These are phyloP conservation scores for Kluyveromyces wickerhamii DNA, from an alignment of 805 yeast species.

Conservation along the genomic window DNA sequence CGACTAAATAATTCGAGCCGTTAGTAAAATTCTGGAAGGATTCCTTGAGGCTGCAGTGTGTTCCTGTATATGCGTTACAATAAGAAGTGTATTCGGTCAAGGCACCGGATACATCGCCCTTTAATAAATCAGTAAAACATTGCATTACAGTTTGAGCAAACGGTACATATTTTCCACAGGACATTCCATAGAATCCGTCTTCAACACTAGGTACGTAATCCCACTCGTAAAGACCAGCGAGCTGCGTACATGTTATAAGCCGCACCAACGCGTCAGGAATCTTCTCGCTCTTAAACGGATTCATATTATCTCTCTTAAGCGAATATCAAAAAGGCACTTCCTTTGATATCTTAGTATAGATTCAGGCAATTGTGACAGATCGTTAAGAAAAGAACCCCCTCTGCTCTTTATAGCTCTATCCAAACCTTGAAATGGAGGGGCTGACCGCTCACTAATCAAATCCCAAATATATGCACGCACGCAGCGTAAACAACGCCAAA, in stretches of 20 bases:
- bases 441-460: too few species aligned
- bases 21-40: conserved; percentile 2
- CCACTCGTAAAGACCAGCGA: conserved; percentile 1
- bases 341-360: too few species aligned
- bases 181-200: conserved; percentile 4
- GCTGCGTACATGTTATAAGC: conserved; percentile 1
- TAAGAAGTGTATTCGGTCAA: conserved; percentile 2
- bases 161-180: conserved; percentile 9
- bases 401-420: too few species aligned
- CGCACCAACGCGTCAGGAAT: neutral
- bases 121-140: conserved; percentile 6
- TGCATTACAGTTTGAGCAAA: conserved; percentile 9
- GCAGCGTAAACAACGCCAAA: too few species aligned
- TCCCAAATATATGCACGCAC: too few species aligned
- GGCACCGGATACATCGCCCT: conserved; percentile 2
- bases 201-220: neutral
- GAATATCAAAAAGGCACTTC: too few species aligned
- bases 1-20: conserved; percentile 5
- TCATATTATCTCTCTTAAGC: too few species aligned
- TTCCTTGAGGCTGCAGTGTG: neutral
- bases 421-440: too few species aligned
- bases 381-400: too few species aligned
- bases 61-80: conserved; percentile 3
- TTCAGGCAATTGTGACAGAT: too few species aligned
- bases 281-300: neutral